Base-by-base conservation (phyloP, 192 early-diverging fungal genomes). In the Coemansia sp. region DNA sequence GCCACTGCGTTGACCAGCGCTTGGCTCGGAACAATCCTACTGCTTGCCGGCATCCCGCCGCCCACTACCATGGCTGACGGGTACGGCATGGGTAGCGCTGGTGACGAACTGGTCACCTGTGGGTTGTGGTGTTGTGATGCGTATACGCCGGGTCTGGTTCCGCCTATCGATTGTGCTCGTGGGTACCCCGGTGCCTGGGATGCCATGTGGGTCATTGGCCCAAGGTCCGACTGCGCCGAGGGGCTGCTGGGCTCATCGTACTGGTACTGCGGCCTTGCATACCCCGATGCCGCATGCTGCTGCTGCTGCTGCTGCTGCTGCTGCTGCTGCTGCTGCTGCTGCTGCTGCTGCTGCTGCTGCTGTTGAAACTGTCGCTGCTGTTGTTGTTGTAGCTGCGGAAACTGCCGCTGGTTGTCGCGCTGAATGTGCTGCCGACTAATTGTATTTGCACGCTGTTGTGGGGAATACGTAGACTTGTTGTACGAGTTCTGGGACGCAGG, bases 41-140 rank as follows among this genome's bases (percentile, higher is more conserved):
- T 76, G 54, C 57, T 48, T 18, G 67, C 43, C 1, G 73, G 67
- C 79, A 81, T 81, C 4, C 79, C 79, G 47, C 79, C 79, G 61
- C 79, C 79, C 13, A 81, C 79, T 5, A 76, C 67, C 79, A 81
- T 81, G 8, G 79, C 79, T 4, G 79, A 81, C 5, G 79, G 79
- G 40, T 81, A 76, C 13, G 48, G 53, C 54, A 62, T 48, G 47
- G 68, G 61, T 5, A 53, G 69, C 8, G 48, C 56, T 38, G 64
- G 57, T 6, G 52, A 8, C 3, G 59, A 45, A 48, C 32, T 43
- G 7, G 44, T 38, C 57, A 59, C 43, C 6, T 50, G 37, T 11
- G 48, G n/a, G 26, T 54, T 10, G 18, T 67, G 47, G 18, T 65
- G 52, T 53, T 68, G 75, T 21, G 54, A 26, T 4, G 45, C 16